A percentile compares a stretch with the other conserved stretches of the same genome.
These are phyloP conservation scores for Auricularia sp. DNA, from an alignment of 768 basidiomycete genomes.

Conservation along the genomic window DNA sequence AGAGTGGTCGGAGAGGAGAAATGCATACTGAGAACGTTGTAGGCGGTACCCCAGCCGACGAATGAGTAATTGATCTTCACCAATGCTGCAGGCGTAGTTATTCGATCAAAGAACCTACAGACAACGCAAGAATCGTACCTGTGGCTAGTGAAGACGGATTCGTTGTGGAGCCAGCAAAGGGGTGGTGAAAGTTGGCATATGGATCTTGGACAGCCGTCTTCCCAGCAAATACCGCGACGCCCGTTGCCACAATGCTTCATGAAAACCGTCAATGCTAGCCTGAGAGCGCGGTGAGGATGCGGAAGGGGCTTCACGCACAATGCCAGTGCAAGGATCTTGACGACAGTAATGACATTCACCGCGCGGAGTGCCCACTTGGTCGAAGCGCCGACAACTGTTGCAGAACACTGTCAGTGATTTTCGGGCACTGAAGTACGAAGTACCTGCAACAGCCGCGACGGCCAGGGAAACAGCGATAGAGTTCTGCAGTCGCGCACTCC, in stretches of 20 bases:
- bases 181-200: conserved; percentile 19
- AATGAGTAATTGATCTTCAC: conserved; percentile 22
- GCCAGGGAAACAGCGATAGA: conserved; percentile 14
- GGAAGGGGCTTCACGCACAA: conserved; percentile 8
- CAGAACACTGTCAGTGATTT: too few relatives aligned
- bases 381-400: conserved; percentile 16
- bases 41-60: conserved; percentile 30
- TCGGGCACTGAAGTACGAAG: neutral
- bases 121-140: neutral
- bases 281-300: neutral
- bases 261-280: neutral
- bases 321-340: conserved; percentile 16
- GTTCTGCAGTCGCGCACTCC: conserved; percentile 14
- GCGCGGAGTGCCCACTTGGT: conserved; percentile 20
- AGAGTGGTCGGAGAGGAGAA: too few relatives aligned
- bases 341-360: conserved; percentile 15
- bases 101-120: neutral
- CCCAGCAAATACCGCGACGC: conserved; percentile 17
- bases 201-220: conserved; percentile 19
- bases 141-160: conserved; percentile 14
- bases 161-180: conserved; percentile 18
- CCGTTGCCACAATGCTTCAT: conserved; percentile 16
- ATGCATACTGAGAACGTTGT: conserved; percentile 33
- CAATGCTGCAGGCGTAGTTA: conserved; percentile 4
- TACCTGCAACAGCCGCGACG: conserved; percentile 15